Evolutionary conservation across 2,329 filamentous ascomycete species (phyloP).

Genomic region (Monascus ruber): DNA sequence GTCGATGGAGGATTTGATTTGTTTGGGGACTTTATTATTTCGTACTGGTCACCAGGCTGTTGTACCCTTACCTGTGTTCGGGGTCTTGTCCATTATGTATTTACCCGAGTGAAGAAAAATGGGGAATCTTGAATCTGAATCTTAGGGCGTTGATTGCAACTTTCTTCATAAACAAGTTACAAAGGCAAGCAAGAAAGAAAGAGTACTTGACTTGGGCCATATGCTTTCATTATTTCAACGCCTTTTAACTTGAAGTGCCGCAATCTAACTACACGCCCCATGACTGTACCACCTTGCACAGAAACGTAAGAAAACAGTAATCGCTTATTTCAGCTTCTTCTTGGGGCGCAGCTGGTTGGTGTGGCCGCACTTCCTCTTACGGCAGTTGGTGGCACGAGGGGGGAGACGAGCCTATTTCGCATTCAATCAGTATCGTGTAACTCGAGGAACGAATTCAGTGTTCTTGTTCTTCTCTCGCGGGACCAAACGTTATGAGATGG

Average conservation of each 20-base stretch:
- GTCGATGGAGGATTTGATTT: too few species aligned
- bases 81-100: too few species aligned
- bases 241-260: conserved; percentile 25
- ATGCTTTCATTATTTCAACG: conserved; percentile 30
- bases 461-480: too few species aligned
- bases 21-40: too few species aligned
- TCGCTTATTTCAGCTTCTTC: conserved; percentile 94
- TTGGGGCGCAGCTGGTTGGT: conserved; percentile 99
- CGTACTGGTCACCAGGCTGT: too few species aligned
- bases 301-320: conserved; percentile 33
- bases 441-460: neutral
- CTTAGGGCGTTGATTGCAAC: conserved; percentile 18
- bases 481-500: neutral
- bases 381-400: conserved; percentile 98
- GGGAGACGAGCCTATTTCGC: conserved; percentile 61
- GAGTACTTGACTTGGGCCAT: conserved; percentile 24
- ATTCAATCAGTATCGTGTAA: neutral
- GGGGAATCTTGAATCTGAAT: neutral
- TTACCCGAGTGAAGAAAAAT: too few species aligned
- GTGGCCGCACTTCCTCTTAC: conserved; percentile 99
- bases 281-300: conserved; percentile 30
- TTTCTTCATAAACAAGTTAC: conserved; percentile 23
- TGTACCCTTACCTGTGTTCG: too few species aligned
- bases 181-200: conserved; percentile 4
- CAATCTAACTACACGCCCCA: conserved; percentile 22